Percentiles rank a stretch among this genome's conserved stretches.
Conservation (phyloP, 2,329 filamentous ascomycete genomes). For the Pestalotiopsis sp. region DNA sequence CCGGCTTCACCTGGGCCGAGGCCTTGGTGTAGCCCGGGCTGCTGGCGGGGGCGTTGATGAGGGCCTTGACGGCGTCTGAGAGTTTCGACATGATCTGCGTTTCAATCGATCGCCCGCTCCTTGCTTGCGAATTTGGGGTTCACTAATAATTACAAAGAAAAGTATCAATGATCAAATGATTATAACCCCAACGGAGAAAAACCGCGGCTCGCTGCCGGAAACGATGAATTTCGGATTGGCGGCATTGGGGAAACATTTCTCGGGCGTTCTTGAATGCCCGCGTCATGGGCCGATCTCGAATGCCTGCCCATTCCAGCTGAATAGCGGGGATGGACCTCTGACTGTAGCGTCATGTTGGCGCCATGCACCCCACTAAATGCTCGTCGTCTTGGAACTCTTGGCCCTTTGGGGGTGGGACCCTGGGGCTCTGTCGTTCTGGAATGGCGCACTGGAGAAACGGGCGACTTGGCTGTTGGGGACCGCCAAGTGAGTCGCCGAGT, state of each 20-base stretch:
- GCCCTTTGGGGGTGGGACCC: too few relatives aligned
- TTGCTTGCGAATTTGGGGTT: too few relatives aligned
- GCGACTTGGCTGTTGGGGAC: too few relatives aligned
- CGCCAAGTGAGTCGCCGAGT: too few relatives aligned
- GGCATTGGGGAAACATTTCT: background rate
- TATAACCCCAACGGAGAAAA: background rate
- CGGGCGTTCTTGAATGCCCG: slow-evolving; percentile 6
- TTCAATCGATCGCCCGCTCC: background rate
- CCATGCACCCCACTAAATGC: too few relatives aligned
- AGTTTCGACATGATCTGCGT: slow-evolving; percentile 68
- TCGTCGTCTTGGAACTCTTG: too few relatives aligned
- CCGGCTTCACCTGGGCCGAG: slow-evolving; percentile 62
- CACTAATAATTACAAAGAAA: background rate
- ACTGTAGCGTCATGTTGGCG: too few relatives aligned
- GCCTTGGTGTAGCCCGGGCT: slow-evolving; percentile 68
- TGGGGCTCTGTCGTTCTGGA: too few relatives aligned
- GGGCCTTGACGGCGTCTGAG: slow-evolving; percentile 69
- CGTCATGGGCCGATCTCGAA: background rate
- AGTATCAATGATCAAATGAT: background rate
- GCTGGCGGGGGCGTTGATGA: slow-evolving; percentile 73
- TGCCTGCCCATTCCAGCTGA: background rate
- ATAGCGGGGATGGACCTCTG: too few relatives aligned
- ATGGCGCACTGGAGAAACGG: too few relatives aligned
- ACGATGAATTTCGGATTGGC: background rate
- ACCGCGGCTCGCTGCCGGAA: background rate